These are phyloP conservation scores for Thymus mandschuricus DNA, from an alignment of 257 asterid species.

Conservation along the genomic window DNA sequence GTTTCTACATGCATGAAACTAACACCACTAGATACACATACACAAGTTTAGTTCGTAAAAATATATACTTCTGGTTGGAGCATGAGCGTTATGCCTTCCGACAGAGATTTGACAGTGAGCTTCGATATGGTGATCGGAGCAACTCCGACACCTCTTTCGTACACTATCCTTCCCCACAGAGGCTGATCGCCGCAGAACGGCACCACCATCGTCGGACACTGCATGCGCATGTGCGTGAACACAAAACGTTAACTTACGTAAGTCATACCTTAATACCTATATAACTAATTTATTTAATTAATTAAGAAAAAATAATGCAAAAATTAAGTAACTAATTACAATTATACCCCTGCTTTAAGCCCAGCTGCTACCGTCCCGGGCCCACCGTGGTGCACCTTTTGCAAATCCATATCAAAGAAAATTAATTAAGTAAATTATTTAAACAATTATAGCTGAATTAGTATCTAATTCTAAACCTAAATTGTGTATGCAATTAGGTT, in stretches of 20 bases:
- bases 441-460: too few species aligned
- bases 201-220: slow-evolving; percentile 96
- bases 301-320: too few species aligned
- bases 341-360: slow-evolving; percentile 83
- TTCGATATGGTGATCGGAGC: slow-evolving; percentile 77
- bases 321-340: too few species aligned
- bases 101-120: slow-evolving; percentile 66
- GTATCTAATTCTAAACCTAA: too few species aligned
- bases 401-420: too few species aligned
- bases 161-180: slow-evolving; percentile 83
- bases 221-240: slow-evolving; percentile 25
- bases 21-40: too few species aligned
- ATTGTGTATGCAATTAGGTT: too few species aligned
- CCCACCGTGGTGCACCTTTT: slow-evolving; percentile 90
- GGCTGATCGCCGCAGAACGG: slow-evolving; percentile 94
- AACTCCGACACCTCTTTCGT: slow-evolving; percentile 75
- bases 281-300: too few species aligned
- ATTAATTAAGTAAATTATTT: background rate
- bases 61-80: slow-evolving; percentile 28
- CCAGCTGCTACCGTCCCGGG: slow-evolving; percentile 98
- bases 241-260: too few species aligned
- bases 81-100: slow-evolving; percentile 88
- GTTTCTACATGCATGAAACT: too few species aligned
- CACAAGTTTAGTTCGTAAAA: too few species aligned
- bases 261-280: too few species aligned